Percentiles rank a stretch among this genome's conserved stretches.
phyloP scores from a whole-genome alignment of 371 early-diverging fungal species.

The Mucor plumbeus region DNA sequence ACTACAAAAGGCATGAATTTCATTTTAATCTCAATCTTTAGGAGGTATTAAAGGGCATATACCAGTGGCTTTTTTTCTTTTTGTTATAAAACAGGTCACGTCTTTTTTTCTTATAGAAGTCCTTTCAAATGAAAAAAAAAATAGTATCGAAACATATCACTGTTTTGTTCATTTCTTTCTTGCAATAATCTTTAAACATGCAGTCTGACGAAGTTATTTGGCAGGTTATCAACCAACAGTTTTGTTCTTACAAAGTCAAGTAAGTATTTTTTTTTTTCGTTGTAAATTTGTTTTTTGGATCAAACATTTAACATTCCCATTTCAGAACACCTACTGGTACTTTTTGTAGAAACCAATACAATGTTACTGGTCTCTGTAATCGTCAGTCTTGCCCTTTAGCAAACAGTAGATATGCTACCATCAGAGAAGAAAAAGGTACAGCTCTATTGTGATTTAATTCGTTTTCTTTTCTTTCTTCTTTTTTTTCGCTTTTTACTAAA shows the following conservation, averaged over 20 bases:
- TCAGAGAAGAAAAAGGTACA: constrained; percentile 89
- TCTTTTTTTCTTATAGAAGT: not conserved
- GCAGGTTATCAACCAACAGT: constrained; percentile 87
- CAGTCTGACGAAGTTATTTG: constrained; percentile 76
- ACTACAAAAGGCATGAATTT: constrained; percentile 1
- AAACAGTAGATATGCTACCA: constrained; percentile 98
- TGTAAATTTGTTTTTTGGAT: not conserved
- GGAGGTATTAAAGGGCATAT: not conserved
- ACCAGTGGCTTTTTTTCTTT: not conserved
- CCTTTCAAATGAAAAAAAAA: constrained; percentile 5
- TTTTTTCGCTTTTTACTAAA: not conserved
- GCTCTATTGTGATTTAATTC: not conserved
- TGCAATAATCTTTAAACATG: constrained; percentile 20
- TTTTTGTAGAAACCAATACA: constrained; percentile 98
- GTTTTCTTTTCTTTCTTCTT: not conserved
- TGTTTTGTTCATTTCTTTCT: constrained; percentile 2
- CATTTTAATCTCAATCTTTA: not conserved
- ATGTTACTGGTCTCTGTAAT: constrained; percentile 98
- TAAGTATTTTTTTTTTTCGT: constrained; percentile 38
- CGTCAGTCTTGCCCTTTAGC: constrained; percentile 98
- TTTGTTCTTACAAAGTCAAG: constrained; percentile 96
- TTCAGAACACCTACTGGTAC: constrained; percentile 79
- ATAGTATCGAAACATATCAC: constrained; percentile 4
- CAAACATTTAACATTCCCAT: not conserved
- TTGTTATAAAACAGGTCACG: not conserved